Evolutionary conservation across 2,329 filamentous ascomycete genomes (phyloP).

Genomic region (Sordariomycetes sp.): DNA sequence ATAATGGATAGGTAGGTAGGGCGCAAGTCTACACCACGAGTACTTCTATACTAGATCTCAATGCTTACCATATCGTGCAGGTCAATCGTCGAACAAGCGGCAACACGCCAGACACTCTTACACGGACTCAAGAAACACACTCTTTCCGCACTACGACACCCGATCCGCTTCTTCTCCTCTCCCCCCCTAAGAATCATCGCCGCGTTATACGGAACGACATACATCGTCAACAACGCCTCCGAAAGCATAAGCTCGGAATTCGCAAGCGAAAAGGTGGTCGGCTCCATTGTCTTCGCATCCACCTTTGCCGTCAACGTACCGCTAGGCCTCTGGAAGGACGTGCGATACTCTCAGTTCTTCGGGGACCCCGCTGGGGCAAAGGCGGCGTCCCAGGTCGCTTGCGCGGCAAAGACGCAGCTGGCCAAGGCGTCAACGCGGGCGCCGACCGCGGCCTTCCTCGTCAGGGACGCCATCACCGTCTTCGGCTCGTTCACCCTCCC

Average conservation of each 20-base stretch:
- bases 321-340: constrained; percentile 17
- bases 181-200: constrained; percentile 15
- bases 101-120: constrained; percentile 7
- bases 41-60: neutral
- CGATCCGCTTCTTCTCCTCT: constrained; percentile 12
- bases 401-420: constrained; percentile 6
- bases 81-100: constrained; percentile 8
- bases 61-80: constrained; percentile 3
- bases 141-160: constrained; percentile 8
- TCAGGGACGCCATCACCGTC: constrained; percentile 16
- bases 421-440: constrained; percentile 10
- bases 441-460: constrained; percentile 12
- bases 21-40: neutral
- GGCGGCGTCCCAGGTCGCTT: neutral
- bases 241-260: constrained; percentile 14
- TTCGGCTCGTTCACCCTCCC: constrained; percentile 18
- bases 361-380: constrained; percentile 8
- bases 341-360: constrained; percentile 16
- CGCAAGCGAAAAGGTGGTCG: constrained; percentile 10
- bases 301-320: constrained; percentile 18
- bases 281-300: constrained; percentile 13
- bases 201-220: constrained; percentile 15
- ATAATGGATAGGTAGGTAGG: constrained; percentile 13
- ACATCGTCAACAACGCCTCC: constrained; percentile 14
- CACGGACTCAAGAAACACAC: constrained; percentile 2